phyloP scores from a whole-genome alignment of 2,329 filamentous ascomycete genomes.

The Trichoderma pleuroti region DNA sequence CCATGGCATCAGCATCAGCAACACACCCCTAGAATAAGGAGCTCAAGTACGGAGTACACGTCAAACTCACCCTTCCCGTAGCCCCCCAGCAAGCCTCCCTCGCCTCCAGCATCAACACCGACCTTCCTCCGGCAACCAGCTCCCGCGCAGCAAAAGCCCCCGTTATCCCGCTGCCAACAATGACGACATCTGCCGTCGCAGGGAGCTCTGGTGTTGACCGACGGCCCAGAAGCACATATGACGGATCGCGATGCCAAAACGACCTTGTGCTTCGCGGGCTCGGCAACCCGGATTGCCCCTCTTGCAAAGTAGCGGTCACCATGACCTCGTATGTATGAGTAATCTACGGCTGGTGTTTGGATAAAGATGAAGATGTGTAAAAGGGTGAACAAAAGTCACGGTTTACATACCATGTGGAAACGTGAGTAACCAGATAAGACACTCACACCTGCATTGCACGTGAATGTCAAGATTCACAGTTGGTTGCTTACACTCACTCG shows the following conservation, averaged over 20 bases:
- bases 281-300: conserved; percentile 54
- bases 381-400: background rate
- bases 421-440: background rate
- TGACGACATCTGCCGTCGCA: conserved; percentile 59
- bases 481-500: background rate
- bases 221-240: conserved; percentile 61
- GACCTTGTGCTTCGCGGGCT: conserved; percentile 58
- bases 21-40: background rate
- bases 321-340: conserved; percentile 26
- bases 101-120: conserved; percentile 72
- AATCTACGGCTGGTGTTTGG: background rate
- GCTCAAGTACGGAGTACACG: background rate
- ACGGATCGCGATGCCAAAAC: conserved; percentile 72
- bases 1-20: background rate
- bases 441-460: background rate
- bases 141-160: conserved; percentile 68
- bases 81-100: conserved; percentile 78
- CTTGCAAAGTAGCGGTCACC: conserved; percentile 30
- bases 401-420: background rate
- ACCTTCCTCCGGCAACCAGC: conserved; percentile 49
- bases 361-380: background rate
- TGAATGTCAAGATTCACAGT: background rate
- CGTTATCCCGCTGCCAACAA: conserved; percentile 74
- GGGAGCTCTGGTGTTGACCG: conserved; percentile 64
- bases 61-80: conserved; percentile 65